Base-by-base conservation (phyloP, 1,284 basidiomycete genomes). In the Marasmius tenuissimus region DNA sequence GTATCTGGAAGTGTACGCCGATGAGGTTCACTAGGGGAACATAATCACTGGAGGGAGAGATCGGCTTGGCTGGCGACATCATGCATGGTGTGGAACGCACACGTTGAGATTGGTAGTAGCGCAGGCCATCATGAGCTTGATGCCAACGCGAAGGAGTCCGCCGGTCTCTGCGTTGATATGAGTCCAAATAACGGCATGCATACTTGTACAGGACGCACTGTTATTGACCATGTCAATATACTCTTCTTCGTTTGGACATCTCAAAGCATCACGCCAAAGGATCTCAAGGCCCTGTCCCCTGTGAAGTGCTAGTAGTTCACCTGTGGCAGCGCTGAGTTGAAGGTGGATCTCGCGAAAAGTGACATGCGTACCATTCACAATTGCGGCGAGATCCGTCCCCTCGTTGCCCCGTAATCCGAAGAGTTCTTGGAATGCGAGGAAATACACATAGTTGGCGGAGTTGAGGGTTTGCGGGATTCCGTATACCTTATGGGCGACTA, bases 381-480 rank as follows among this genome's bases (percentile, higher is more conserved):
- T 81, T 34, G 79, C 77, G 65, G 91, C 87, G n/a, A 92, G 75
- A 58, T 85, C 82, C 12, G 71, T 70, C 63, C 76, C 73, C 3
- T 73, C 67, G 5, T 73, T 69, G 8, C 70, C 72, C 14, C 87
- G 81, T 33, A 96, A 79, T 22, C 81, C 76, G 56, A 91, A 86
- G 0, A 93, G 81, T 68, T 93, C 89, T 67, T 91, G 84, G 73
- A 91, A 94, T 0, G 92, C 94, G 35, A 92, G 83, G 70, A 98
- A 98, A 74, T 97, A 98, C 48, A 96, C 94, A 68, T 98, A 98
- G 73, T 98, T 98, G 1, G 96, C 97, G 0, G 93, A 90, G 73
- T 99, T 99, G 78, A 99, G 96, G 0, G 97, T 98, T 72, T 98
- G 96, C 0, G 97, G 94, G 1, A 97, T 78, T 1, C 97, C 97